phyloP scores from a whole-genome alignment of 2,329 filamentous ascomycete genomes.

The Calonectria hawksworthii region DNA sequence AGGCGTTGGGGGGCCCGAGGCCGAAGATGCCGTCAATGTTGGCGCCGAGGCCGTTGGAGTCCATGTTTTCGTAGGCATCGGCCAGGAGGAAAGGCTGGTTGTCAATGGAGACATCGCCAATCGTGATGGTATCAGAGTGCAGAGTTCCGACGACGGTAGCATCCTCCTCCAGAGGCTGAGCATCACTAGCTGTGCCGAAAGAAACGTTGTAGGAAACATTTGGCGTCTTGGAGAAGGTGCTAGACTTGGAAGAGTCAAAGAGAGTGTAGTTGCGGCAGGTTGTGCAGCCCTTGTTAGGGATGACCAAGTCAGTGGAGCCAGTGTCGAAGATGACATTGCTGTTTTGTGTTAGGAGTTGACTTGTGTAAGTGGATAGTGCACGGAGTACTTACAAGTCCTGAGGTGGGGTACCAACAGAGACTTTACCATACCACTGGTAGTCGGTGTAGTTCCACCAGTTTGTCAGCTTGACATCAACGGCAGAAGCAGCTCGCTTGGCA shows the following conservation, averaged over 20 bases:
- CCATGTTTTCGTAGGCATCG: conserved; percentile 46
- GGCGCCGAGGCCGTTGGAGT: conserved; percentile 35
- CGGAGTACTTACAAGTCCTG: conserved; percentile 47
- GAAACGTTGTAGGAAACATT: conserved; percentile 27
- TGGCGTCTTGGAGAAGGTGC: conserved; percentile 44
- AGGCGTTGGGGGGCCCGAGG: conserved; percentile 35
- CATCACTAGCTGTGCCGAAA: conserved; percentile 48
- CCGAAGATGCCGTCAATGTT: conserved; percentile 52
- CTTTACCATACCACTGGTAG: conserved; percentile 37
- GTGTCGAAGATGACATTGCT: conserved; percentile 52
- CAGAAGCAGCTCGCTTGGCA: conserved; percentile 10
- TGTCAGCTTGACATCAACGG: conserved; percentile 26
- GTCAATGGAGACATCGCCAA: conserved; percentile 38
- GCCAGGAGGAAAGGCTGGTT: conserved; percentile 50
- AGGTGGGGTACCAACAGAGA: conserved; percentile 36
- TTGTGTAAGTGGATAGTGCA: too few species aligned
- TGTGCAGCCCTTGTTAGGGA: conserved; percentile 47
- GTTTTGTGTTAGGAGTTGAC: background rate
- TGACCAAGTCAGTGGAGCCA: conserved; percentile 45
- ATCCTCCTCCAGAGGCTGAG: conserved; percentile 39
- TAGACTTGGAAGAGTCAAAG: conserved; percentile 47
- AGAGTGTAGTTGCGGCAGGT: conserved; percentile 41
- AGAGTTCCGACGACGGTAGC: conserved; percentile 43
- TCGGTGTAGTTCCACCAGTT: conserved; percentile 34
- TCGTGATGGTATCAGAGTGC: conserved; percentile 48